Evolutionary conservation across 352 stramenopile genomes (phyloP).

Genomic region (Pythium dissotocum): DNA sequence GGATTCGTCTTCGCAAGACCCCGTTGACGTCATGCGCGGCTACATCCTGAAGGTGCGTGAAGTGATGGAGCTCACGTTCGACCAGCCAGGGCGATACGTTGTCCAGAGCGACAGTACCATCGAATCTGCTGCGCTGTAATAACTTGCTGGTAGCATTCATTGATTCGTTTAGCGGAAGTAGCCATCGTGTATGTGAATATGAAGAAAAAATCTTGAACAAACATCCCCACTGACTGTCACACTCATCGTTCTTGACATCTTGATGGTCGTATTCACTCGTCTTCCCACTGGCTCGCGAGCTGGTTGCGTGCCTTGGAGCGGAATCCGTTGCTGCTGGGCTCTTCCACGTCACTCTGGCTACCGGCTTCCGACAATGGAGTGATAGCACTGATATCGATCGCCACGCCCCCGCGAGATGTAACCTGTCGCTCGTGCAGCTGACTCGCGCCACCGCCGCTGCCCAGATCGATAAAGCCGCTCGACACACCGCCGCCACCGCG

Average conservation of each 20-base stretch:
- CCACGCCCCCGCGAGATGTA: constrained; percentile 18
- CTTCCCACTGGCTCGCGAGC: constrained; percentile 31
- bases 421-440: constrained; percentile 19
- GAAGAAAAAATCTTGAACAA: neutral
- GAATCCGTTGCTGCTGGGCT: constrained; percentile 35
- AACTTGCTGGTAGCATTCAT: too few relatives aligned
- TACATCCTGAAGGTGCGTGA: constrained; percentile 45
- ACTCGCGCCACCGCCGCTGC: neutral
- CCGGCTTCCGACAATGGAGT: constrained; percentile 29
- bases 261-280: constrained; percentile 17
- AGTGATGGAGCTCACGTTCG: constrained; percentile 47
- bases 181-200: too few relatives aligned
- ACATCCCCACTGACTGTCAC: constrained; percentile 26
- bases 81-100: constrained; percentile 46
- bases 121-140: neutral
- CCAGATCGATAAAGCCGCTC: constrained; percentile 28
- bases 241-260: too few relatives aligned
- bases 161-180: too few relatives aligned
- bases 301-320: constrained; percentile 30
- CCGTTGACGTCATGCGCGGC: constrained; percentile 58
- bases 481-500: neutral
- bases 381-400: constrained; percentile 31
- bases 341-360: constrained; percentile 31
- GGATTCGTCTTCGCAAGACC: neutral
- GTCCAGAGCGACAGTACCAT: constrained; percentile 31